Conservation (phyloP, 2,329 filamentous ascomycete species). For the Leptographium flavum region DNA sequence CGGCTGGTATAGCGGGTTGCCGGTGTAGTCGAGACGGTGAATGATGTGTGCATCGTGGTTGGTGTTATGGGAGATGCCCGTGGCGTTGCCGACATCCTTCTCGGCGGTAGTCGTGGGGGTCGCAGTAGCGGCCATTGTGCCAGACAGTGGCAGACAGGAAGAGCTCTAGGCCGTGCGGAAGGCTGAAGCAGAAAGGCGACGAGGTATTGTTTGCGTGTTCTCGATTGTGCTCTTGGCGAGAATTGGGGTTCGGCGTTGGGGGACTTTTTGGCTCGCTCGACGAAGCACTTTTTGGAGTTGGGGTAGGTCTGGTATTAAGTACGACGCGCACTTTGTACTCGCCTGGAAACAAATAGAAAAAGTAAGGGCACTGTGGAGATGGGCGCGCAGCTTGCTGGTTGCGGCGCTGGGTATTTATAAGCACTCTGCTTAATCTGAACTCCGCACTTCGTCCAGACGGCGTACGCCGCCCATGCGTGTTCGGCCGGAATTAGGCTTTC, state of each 20-base stretch:
- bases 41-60: slow-evolving; percentile 1
- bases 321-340: too few relatives aligned
- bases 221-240: too few relatives aligned
- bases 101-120: slow-evolving; percentile 2
- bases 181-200: not conserved
- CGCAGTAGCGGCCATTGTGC: slow-evolving; percentile 6
- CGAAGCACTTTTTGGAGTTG: too few relatives aligned
- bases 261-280: too few relatives aligned
- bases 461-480: too few relatives aligned
- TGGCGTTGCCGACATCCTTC: too few relatives aligned
- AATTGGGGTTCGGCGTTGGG: too few relatives aligned
- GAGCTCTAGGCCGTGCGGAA: not conserved
- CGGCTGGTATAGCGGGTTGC: slow-evolving; percentile 25
- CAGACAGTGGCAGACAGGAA: not conserved
- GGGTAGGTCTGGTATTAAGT: too few relatives aligned
- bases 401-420: not conserved
- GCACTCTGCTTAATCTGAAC: not conserved
- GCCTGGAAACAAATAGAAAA: not conserved
- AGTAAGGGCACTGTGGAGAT: not conserved
- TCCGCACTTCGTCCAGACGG: not conserved
- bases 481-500: not conserved
- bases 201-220: too few relatives aligned
- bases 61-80: too few relatives aligned
- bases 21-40: slow-evolving; percentile 16
- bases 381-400: too few relatives aligned